phyloP scores from a whole-genome alignment of 805 yeast species.

The Teunomyces gatunensis region DNA sequence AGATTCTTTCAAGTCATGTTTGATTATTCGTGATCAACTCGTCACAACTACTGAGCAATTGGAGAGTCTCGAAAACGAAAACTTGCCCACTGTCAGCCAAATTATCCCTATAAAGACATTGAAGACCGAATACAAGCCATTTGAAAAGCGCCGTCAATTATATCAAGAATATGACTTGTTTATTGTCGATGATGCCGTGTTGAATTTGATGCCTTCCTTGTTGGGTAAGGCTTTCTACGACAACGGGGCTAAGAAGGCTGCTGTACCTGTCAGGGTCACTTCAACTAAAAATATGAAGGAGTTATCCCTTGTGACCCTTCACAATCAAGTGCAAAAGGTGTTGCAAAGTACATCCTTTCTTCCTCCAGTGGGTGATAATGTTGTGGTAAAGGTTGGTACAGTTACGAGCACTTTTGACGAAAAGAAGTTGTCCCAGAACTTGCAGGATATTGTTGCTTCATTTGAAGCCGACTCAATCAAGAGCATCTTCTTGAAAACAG shows the following conservation, averaged over 20 bases:
- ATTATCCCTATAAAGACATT: conserved; percentile 72
- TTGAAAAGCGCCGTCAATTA: conserved; percentile 80
- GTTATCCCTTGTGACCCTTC: conserved; percentile 50
- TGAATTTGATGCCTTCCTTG: conserved; percentile 76
- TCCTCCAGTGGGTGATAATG: conserved; percentile 71
- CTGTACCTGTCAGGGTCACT: conserved; percentile 58
- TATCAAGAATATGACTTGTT: conserved; percentile 68
- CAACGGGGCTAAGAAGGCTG: conserved; percentile 52
- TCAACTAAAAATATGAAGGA: conserved; percentile 29
- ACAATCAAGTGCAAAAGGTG: conserved; percentile 58
- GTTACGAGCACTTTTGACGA: conserved; percentile 34
- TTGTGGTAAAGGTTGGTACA: conserved; percentile 68
- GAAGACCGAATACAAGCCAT: conserved; percentile 84
- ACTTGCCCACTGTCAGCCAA: conserved; percentile 45
- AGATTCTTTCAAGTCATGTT: conserved; percentile 50
- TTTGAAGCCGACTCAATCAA: conserved; percentile 49
- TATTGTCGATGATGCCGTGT: conserved; percentile 78
- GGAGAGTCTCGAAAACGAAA: conserved; percentile 45
- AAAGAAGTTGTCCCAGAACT: conserved; percentile 57
- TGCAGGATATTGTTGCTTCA: conserved; percentile 49
- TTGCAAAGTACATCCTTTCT: conserved; percentile 57
- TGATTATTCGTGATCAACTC: conserved; percentile 63
- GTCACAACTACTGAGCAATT: conserved; percentile 44
- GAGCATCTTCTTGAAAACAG: conserved; percentile 63
- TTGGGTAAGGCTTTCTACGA: conserved; percentile 77